Evolutionary conservation across 768 basidiomycete genomes (phyloP).

Genomic region (Omphalotus guepiniiformis): DNA sequence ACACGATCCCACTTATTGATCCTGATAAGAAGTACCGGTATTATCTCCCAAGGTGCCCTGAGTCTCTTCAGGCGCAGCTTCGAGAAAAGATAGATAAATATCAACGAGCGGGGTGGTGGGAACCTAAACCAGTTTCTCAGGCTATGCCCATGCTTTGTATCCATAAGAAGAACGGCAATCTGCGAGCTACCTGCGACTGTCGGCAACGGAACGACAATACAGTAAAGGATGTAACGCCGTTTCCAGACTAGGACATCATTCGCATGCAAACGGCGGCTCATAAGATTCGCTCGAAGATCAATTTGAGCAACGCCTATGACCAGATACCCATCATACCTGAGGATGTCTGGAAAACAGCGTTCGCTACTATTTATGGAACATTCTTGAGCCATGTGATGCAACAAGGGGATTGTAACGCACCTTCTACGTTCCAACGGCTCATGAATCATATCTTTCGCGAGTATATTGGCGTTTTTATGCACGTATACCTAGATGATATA

Average conservation of each 20-base stretch:
- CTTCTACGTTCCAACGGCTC: constrained; percentile 28
- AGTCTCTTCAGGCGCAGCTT: constrained; percentile 15
- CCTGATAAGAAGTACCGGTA: constrained; percentile 16
- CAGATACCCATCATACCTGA: constrained; percentile 16
- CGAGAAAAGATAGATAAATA: constrained; percentile 6
- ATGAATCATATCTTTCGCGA: constrained; percentile 26
- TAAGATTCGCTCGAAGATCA: constrained; percentile 6
- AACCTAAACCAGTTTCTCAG: constrained; percentile 8
- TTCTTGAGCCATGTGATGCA: constrained; percentile 23
- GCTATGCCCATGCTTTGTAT: constrained; percentile 23
- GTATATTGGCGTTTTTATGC: constrained; percentile 22
- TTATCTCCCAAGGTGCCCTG: constrained; percentile 21
- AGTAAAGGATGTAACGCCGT: constrained; percentile 14
- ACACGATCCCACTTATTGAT: constrained; percentile 26
- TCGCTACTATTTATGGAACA: constrained; percentile 20
- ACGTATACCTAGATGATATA: constrained; percentile 33
- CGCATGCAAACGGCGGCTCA: background rate
- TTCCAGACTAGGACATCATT: background rate
- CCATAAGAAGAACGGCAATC: constrained; percentile 19
- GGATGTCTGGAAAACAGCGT: constrained; percentile 16
- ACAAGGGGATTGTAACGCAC: constrained; percentile 23
- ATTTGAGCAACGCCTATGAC: constrained; percentile 23
- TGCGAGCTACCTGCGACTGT: constrained; percentile 15
- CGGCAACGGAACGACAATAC: constrained; percentile 26
- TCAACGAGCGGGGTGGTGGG: constrained; percentile 10